Conservation (phyloP, 176 grass and related monocot species). For the Oryza officinalis region DNA sequence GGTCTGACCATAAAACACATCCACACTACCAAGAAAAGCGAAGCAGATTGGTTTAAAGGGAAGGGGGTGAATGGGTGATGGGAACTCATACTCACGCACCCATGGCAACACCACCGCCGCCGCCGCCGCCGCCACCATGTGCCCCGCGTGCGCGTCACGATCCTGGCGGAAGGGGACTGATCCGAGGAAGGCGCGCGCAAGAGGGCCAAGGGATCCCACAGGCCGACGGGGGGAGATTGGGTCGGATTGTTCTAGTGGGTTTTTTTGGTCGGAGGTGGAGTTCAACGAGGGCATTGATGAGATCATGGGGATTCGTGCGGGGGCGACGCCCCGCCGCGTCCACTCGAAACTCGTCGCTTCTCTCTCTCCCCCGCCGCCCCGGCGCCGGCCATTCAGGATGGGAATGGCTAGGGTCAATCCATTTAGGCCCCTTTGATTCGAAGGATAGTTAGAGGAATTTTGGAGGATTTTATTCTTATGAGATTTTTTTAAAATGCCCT, state of each 20-base stretch:
- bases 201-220: constrained; percentile 35
- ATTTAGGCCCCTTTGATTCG: too few relatives aligned
- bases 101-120: too few relatives aligned
- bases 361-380: neutral
- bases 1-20: neutral
- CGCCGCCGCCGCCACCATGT: constrained; percentile 38
- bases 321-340: constrained; percentile 55
- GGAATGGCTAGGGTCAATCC: too few relatives aligned
- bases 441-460: too few relatives aligned
- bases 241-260: constrained; percentile 20
- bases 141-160: constrained; percentile 40
- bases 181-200: constrained; percentile 42
- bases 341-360: constrained; percentile 6
- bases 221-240: constrained; percentile 6
- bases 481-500: too few relatives aligned
- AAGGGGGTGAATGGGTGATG: neutral
- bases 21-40: neutral
- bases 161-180: constrained; percentile 46
- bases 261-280: constrained; percentile 12
- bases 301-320: constrained; percentile 55
- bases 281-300: constrained; percentile 38
- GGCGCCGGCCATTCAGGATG: neutral
- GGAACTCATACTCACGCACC: constrained; percentile 34
- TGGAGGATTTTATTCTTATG: too few relatives aligned
- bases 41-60: constrained; percentile 8